Percentiles rank a stretch among this genome's conserved stretches.
Conservation (phyloP, 805 yeast genomes). For the Yamadazyma kitorensis region DNA sequence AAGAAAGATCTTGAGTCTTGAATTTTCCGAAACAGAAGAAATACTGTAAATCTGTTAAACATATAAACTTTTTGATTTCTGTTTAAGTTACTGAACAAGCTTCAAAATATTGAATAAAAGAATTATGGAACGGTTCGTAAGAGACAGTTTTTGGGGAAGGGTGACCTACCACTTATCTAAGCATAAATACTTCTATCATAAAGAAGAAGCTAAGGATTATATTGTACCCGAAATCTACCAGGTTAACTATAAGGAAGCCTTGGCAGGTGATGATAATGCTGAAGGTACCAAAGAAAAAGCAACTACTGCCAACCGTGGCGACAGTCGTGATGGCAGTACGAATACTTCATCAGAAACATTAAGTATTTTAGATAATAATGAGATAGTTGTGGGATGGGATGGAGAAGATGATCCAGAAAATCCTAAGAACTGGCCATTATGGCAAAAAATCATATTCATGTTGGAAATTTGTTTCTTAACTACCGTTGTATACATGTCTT, state of each 20-base stretch:
- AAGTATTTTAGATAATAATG: constrained; percentile 14
- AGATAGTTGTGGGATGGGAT: constrained; percentile 7
- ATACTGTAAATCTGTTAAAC: too few species aligned
- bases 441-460: constrained; percentile 37
- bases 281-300: background rate
- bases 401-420: constrained; percentile 47
- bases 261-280: too few species aligned
- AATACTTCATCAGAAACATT: too few species aligned
- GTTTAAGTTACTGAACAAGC: too few species aligned
- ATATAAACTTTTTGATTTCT: too few species aligned
- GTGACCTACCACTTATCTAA: constrained; percentile 24
- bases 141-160: constrained; percentile 20
- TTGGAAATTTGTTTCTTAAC: constrained; percentile 16
- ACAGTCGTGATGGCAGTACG: too few species aligned
- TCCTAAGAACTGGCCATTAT: constrained; percentile 55
- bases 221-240: constrained; percentile 25
- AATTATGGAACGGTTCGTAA: too few species aligned
- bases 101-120: too few species aligned
- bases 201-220: constrained; percentile 29
- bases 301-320: background rate
- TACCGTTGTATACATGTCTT: constrained; percentile 47
- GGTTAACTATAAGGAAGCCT: background rate
- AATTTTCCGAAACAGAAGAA: too few species aligned
- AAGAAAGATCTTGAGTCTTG: too few species aligned
- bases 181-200: constrained; percentile 19